Base-by-base conservation (phyloP, 2,329 filamentous ascomycete genomes). In the Exophiala sp. region DNA sequence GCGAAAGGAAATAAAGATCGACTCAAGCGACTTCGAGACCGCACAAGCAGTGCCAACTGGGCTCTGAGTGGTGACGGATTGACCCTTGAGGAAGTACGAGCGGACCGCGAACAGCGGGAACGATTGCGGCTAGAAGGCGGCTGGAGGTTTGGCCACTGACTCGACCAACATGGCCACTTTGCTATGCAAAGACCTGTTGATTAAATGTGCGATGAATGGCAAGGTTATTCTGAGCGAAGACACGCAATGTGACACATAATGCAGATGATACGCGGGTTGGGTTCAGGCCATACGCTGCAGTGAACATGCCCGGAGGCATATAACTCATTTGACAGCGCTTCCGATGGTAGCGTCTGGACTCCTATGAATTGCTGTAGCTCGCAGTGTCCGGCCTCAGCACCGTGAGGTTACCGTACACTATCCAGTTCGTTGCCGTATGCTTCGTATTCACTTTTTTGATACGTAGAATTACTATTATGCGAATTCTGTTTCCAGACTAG, bases 31-130 rank as follows among this genome's bases (percentile, higher is more conserved):
- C 97, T 96, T 76, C 81, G 94, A 14, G 83, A 87, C 44, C 80
- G 93, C 48, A 96, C 91, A 3, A 95, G 88, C 60, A 95, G 88
- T 68, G 94, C 94, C 29, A 94, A 95, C 70, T 98, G 93, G 93
- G 84, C 80, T 63, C 79, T 60, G 8, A 69, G 87, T 47, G 75
- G 84, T 2, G 94, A 98, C 67, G 75, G 78, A 38, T 74, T 98
- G 60, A 96, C 90, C 0, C 85, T 90, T 58, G 90, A 94, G 52
- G 90, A 96, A 64, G 87, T 94, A 62, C 74, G 80, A 46, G 85
- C 81, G 64, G 90, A 96, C 70, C 71, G 86, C 60, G 83, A 86
- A 53, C 86, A 85, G 49, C 78, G 90, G 55, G 86, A 94, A 67
- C 80, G 83, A 64, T 76, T 96, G 65, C 79, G 86, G 44, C 76